Evolutionary conservation across 495 filamentous ascomycete species (phyloP).

Genomic region (Talaromyces liani): DNA sequence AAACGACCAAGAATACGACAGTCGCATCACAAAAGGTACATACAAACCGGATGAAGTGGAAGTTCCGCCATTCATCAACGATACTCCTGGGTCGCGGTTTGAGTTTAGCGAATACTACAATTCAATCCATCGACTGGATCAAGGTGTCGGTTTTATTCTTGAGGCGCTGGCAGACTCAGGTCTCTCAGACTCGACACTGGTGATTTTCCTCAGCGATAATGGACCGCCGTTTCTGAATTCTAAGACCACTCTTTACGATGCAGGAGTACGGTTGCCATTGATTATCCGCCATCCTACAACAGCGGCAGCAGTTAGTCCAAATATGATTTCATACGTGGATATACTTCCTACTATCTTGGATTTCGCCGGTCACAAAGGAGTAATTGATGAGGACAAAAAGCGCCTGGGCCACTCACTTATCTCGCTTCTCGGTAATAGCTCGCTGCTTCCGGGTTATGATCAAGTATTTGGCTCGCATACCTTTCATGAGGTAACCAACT

Average conservation of each 20-base stretch:
- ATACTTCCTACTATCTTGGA: slow-evolving; percentile 34
- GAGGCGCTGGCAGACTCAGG: slow-evolving; percentile 19
- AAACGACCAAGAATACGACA: slow-evolving; percentile 18
- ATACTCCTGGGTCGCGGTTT: slow-evolving; percentile 21
- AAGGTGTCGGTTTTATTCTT: slow-evolving; percentile 27
- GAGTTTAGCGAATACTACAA: slow-evolving; percentile 34
- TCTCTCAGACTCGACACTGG: slow-evolving; percentile 24
- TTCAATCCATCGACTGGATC: slow-evolving; percentile 26
- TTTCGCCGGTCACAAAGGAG: slow-evolving; percentile 16
- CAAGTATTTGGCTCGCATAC: slow-evolving; percentile 38
- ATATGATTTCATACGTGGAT: slow-evolving; percentile 34
- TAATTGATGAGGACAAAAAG: not conserved
- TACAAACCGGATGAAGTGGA: slow-evolving; percentile 18
- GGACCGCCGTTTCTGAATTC: slow-evolving; percentile 38
- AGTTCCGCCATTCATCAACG: slow-evolving; percentile 23
- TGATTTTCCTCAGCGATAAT: slow-evolving; percentile 37
- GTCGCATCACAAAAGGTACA: not conserved
- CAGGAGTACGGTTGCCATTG: slow-evolving; percentile 30
- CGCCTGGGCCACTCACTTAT: slow-evolving; percentile 24
- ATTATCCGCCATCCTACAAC: slow-evolving; percentile 20
- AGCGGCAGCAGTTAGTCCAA: slow-evolving; percentile 21
- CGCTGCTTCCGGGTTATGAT: slow-evolving; percentile 10
- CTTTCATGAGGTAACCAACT: slow-evolving; percentile 38
- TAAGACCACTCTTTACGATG: slow-evolving; percentile 37
- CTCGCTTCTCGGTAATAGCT: slow-evolving; percentile 18